Evolutionary conservation across 441 rosid species (phyloP).

Genomic region (Pelargonium fulgidum): DNA sequence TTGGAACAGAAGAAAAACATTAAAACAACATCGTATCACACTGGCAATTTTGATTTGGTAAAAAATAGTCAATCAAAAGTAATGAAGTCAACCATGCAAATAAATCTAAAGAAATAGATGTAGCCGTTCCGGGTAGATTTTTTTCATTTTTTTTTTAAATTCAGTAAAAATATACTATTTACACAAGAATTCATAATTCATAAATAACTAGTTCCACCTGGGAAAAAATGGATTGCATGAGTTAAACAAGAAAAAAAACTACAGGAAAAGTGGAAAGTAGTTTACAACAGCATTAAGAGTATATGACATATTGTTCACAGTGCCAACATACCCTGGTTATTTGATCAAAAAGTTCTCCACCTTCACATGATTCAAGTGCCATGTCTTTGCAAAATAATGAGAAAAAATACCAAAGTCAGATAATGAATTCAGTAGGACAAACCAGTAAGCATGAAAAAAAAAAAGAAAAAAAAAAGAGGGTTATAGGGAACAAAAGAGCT

Average conservation of each 20-base stretch:
- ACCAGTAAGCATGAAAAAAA: slow-evolving; percentile 12
- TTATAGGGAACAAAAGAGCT: not conserved
- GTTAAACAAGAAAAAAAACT: slow-evolving; percentile 7
- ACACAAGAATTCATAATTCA: not conserved
- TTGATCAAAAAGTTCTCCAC: slow-evolving; percentile 97
- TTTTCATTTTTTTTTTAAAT: not conserved
- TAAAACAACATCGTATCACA: too few species aligned
- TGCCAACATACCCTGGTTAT: slow-evolving; percentile 76
- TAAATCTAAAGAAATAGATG: not conserved
- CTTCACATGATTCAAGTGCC: slow-evolving; percentile 99
- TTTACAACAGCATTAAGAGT: slow-evolving; percentile 1
- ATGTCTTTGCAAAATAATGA: slow-evolving; percentile 51
- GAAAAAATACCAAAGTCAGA: slow-evolving; percentile 16
- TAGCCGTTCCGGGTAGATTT: not conserved
- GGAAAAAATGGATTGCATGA: not conserved
- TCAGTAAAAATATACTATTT: not conserved
- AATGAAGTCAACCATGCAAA: not conserved
- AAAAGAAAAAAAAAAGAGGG: slow-evolving; percentile 13
- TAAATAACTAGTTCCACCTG: not conserved
- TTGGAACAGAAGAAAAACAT: too few species aligned
- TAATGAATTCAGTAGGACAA: slow-evolving; percentile 15
- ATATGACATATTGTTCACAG: slow-evolving; percentile 11
- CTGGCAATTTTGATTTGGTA: too few species aligned
- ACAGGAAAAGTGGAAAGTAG: not conserved
- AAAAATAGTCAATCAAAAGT: too few species aligned